Percentiles rank a stretch among this genome's conserved stretches.
Evolutionary conservation across 1,139 yeast species (phyloP).

Genomic region (Candida sojae): DNA sequence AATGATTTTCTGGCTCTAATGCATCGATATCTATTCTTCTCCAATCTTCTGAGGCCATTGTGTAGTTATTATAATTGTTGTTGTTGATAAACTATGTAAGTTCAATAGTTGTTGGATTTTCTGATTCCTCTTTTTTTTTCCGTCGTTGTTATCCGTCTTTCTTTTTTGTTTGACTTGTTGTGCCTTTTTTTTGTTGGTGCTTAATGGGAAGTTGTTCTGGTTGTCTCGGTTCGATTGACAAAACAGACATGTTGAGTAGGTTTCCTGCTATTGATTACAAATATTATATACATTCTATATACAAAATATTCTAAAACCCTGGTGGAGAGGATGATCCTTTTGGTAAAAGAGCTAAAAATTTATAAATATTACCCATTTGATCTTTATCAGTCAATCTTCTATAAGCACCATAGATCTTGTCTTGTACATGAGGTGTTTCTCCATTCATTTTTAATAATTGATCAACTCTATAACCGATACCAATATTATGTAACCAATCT

Average conservation of each 20-base stretch:
- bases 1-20: constrained; percentile 76
- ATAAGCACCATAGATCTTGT: constrained; percentile 58
- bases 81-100: background rate
- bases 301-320: constrained; percentile 29
- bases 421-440: constrained; percentile 34
- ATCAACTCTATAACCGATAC: constrained; percentile 71
- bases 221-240: too few relatives aligned
- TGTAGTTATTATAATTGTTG: background rate
- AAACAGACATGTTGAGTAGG: too few relatives aligned
- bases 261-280: too few relatives aligned
- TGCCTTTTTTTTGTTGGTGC: background rate
- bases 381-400: constrained; percentile 62
- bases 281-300: constrained; percentile 1
- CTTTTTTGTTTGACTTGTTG: background rate
- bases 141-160: background rate
- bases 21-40: constrained; percentile 93
- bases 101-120: background rate
- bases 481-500: constrained; percentile 76
- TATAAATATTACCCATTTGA: constrained; percentile 78
- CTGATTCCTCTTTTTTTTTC: background rate
- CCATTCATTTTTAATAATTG: constrained; percentile 43
- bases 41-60: constrained; percentile 38
- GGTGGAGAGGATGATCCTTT: constrained; percentile 35
- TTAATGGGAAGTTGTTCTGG: too few relatives aligned
- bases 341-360: constrained; percentile 68